Conservation (phyloP, 345 rosid genomes). For the Acer yangbiense region DNA sequence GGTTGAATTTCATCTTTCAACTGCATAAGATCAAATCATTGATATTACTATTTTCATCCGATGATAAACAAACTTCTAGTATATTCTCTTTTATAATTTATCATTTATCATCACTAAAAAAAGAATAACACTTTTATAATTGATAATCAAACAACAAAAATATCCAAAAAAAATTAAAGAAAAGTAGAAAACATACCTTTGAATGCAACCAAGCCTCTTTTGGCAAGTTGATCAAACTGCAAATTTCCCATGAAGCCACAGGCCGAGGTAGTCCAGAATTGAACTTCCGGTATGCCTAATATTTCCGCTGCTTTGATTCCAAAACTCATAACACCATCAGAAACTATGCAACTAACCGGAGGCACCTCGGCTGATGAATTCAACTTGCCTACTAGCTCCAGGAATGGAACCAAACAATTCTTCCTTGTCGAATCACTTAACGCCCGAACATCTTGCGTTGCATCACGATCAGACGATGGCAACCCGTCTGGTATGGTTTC, state of each 20-base stretch:
- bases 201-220: conserved; percentile 30
- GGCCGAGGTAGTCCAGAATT: conserved; percentile 36
- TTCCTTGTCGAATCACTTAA: conserved; percentile 16
- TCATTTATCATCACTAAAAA: too few relatives aligned
- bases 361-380: conserved; percentile 17
- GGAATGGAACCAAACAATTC: conserved; percentile 26
- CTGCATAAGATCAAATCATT: too few relatives aligned
- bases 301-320: conserved; percentile 31
- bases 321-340: conserved; percentile 26
- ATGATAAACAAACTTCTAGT: too few relatives aligned
- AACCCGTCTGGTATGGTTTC: conserved; percentile 25
- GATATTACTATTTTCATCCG: too few relatives aligned
- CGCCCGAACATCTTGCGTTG: conserved; percentile 22
- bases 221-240: conserved; percentile 19
- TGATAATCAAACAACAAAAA: too few relatives aligned
- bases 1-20: too few relatives aligned
- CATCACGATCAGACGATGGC: conserved; percentile 16
- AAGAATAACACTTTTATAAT: too few relatives aligned
- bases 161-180: not conserved
- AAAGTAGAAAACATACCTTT: conserved; percentile 29
- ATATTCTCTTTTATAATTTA: too few relatives aligned
- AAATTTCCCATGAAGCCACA: conserved; percentile 29
- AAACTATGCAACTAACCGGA: conserved; percentile 24
- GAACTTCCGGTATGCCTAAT: conserved; percentile 24
- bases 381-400: conserved; percentile 9